Base-by-base conservation (phyloP, 1,284 basidiomycete genomes). In the Microbotryum violaceum region DNA sequence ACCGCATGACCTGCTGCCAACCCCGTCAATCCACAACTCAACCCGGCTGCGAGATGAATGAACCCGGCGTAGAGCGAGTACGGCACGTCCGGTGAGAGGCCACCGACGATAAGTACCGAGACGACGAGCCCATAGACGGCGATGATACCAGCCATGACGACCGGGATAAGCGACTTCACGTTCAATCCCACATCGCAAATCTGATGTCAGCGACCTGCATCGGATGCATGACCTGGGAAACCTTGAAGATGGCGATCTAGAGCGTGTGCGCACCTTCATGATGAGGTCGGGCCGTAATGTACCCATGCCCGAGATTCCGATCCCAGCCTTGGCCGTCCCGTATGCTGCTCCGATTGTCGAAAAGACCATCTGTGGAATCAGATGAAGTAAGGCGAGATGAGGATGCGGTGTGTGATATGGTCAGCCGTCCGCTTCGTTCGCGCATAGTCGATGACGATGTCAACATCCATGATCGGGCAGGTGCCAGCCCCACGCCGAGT, bases 91-190 rank as follows among this genome's bases (percentile, higher is more conserved):
- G 81, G 81, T 57, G 82, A 79, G 57, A 94, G 79, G 66, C 82
- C 82, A 74, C 83, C 81, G 56, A 88, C 84, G 74, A 93, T 91
- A 69, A 93, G 82, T 60, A 92, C 70, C 2, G 88, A 88, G 52
- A 96, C 91, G 76, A 96, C 91, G 66, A 96, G 84, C 73, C 91
- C 92, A 77, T 97, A 97, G 69, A 85, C 85, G 75, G 88, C 91
- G 78, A 96, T 78, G 80, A 98, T 97, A 91, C 93, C 93, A 81
- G 93, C 91, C 93, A 98, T 97, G 78, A 98, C 88, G 76, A 97
- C 93, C 29, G 92, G 92, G 73, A 97, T 91, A 66, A 94, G 82
- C 45, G 88, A 91, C 88, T 91, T 65, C 21, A 51, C 10, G 29
- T 21, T n/a, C 37, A 47, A 14, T 60, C 20, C 44, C 54, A 42